These are phyloP conservation scores for Candida frijolesensis DNA, from an alignment of 1,139 yeast genomes.

Conservation along the genomic window DNA sequence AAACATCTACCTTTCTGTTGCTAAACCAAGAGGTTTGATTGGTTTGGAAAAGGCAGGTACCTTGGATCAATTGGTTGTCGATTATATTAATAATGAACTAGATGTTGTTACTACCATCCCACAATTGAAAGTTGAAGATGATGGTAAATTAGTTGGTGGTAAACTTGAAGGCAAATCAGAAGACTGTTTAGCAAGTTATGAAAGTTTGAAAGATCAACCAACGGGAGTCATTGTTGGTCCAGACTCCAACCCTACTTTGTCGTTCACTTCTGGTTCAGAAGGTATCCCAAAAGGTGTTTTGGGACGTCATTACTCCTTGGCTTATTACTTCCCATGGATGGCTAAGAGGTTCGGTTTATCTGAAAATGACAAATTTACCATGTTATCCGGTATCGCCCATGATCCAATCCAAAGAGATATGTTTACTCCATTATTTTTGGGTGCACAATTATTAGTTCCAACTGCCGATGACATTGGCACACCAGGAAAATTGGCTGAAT, in stretches of 20 bases:
- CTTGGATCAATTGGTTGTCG: constrained; percentile 73
- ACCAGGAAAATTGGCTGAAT: constrained; percentile 94
- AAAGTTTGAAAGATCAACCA: constrained; percentile 50
- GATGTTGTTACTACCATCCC: constrained; percentile 75
- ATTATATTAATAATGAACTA: constrained; percentile 72
- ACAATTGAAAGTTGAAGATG: constrained; percentile 71
- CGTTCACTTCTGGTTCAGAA: constrained; percentile 98
- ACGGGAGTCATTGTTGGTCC: constrained; percentile 97
- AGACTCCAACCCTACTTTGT: constrained; percentile 92
- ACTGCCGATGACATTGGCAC: constrained; percentile 98
- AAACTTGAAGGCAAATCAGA: constrained; percentile 20
- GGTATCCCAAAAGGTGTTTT: constrained; percentile 98
- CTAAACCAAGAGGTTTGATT: constrained; percentile 87
- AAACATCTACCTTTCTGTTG: constrained; percentile 87
- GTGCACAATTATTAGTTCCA: constrained; percentile 91
- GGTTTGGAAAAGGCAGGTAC: constrained; percentile 90
- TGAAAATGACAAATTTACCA: constrained; percentile 85
- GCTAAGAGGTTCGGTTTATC: constrained; percentile 76
- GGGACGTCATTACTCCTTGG: constrained; percentile 95
- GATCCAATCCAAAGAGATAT: constrained; percentile 99
- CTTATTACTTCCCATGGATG: constrained; percentile 99
- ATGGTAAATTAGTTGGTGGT: constrained; percentile 77
- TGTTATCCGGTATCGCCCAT: constrained; percentile 98
- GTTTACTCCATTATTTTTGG: constrained; percentile 95
- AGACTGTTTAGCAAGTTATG: constrained; percentile 57